Evolutionary conservation across 306 rosid species (phyloP).

Genomic region (Cicer cuneatum): DNA sequence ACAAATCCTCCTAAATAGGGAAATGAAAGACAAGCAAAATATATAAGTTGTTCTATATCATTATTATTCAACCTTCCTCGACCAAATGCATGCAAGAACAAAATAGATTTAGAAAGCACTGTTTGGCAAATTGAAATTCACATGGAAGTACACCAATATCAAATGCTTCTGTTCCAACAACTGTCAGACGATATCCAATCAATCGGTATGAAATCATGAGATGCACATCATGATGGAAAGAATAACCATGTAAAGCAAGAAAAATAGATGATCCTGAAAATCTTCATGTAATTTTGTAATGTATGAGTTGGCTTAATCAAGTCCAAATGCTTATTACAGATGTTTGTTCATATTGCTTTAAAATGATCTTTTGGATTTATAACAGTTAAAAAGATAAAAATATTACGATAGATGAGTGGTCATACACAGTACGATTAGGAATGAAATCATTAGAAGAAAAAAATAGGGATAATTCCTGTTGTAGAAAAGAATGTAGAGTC

Average conservation of each 20-base stretch:
- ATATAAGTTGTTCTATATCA: constrained; percentile 15
- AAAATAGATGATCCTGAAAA: not conserved
- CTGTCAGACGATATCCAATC: constrained; percentile 5
- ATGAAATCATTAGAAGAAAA: too few species aligned
- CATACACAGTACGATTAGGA: too few species aligned
- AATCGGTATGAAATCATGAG: not conserved
- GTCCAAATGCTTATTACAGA: constrained; percentile 26
- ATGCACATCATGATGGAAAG: constrained; percentile 22
- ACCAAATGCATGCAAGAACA: constrained; percentile 38
- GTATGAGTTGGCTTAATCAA: constrained; percentile 24
- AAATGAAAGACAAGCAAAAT: constrained; percentile 16
- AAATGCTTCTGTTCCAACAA: constrained; percentile 39
- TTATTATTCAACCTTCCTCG: constrained; percentile 33
- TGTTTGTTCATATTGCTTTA: not conserved
- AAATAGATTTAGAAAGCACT: constrained; percentile 23
- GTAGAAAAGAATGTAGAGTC: too few species aligned
- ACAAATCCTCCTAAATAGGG: constrained; percentile 1
- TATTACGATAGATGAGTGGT: too few species aligned
- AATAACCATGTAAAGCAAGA: constrained; percentile 19
- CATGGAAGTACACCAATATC: constrained; percentile 23
- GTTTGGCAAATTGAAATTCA: constrained; percentile 14
- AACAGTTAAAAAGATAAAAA: too few species aligned
- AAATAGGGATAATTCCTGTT: too few species aligned
- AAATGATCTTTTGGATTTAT: constrained; percentile 10
- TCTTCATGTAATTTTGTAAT: constrained; percentile 2